A percentile compares a stretch with the other conserved stretches of the same genome.
These are phyloP conservation scores for Heterobasidion irregulare DNA, from an alignment of 1,284 basidiomycete species.

Conservation along the genomic window DNA sequence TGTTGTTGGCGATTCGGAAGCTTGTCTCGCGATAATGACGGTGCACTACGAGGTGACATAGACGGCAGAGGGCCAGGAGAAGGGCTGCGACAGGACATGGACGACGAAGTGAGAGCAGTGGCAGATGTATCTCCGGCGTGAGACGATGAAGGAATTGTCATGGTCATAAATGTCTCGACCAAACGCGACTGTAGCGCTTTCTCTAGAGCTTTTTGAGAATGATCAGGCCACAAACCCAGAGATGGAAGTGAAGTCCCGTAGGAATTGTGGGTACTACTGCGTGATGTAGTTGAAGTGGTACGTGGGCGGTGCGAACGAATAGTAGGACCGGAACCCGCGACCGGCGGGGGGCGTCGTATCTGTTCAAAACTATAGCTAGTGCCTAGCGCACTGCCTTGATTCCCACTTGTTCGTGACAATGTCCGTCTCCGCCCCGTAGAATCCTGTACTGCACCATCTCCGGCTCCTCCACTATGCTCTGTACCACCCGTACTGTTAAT, in stretches of 20 bases:
- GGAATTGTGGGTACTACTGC: constrained; percentile 20
- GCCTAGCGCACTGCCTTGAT: not conserved
- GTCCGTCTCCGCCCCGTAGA: constrained; percentile 11
- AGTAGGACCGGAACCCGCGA: constrained; percentile 12
- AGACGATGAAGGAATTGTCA: constrained; percentile 30
- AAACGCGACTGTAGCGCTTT: constrained; percentile 64
- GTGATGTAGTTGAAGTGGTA: constrained; percentile 43
- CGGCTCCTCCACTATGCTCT: constrained; percentile 14
- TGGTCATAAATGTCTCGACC: constrained; percentile 70
- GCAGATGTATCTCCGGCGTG: not conserved
- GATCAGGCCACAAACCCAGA: constrained; percentile 3
- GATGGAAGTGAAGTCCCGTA: constrained; percentile 3
- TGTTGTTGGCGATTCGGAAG: not conserved
- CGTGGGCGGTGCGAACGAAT: constrained; percentile 33
- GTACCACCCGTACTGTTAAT: constrained; percentile 27
- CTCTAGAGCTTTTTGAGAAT: constrained; percentile 58
- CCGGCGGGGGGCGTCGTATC: constrained; percentile 8
- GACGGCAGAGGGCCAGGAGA: not conserved
- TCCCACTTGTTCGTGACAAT: constrained; percentile 9
- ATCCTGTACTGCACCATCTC: constrained; percentile 1
- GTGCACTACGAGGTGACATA: not conserved
- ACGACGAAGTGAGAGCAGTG: not conserved
- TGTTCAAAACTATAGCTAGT: constrained; percentile 3
- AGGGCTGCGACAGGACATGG: not conserved
- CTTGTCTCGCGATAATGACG: not conserved